A percentile compares a stretch with the other conserved stretches of the same genome.
Evolutionary conservation across 1,139 yeast species (phyloP).

Genomic region (Zhuliangozyma parablackwelliae): DNA sequence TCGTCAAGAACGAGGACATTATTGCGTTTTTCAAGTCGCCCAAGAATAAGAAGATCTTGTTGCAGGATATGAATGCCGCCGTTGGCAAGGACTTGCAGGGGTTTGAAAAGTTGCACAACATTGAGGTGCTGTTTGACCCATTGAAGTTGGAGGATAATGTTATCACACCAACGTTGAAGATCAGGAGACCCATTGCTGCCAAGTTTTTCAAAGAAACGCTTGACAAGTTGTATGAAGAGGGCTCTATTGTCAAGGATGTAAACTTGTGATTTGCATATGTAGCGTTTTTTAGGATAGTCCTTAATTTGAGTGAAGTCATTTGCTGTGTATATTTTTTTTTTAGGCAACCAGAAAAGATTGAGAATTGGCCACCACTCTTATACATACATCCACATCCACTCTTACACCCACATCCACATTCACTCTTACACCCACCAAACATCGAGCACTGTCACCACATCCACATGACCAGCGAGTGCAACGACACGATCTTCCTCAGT

Average conservation of each 20-base stretch:
- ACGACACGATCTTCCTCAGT: too few species aligned
- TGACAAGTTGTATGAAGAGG: conserved; percentile 56
- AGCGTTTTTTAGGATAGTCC: too few species aligned
- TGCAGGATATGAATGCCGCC: conserved; percentile 23
- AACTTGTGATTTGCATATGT: conserved; percentile 15
- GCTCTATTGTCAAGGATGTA: conserved; percentile 21
- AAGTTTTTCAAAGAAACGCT: conserved; percentile 45
- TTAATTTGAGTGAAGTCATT: too few species aligned
- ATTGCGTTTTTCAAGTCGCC: conserved; percentile 22
- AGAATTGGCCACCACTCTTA: too few species aligned
- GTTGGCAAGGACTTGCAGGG: conserved; percentile 30
- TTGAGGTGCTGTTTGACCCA: conserved; percentile 59
- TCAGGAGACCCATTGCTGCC: conserved; percentile 58
- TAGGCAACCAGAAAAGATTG: too few species aligned
- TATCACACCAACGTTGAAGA: conserved; percentile 72
- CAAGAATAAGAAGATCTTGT: conserved; percentile 21
- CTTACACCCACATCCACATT: too few species aligned
- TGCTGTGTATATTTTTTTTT: too few species aligned
- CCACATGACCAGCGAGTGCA: too few species aligned
- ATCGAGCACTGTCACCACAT: too few species aligned
- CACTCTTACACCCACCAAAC: too few species aligned
- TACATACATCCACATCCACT: too few species aligned
- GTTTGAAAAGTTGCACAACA: conserved; percentile 65
- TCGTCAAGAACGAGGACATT: conserved; percentile 19
- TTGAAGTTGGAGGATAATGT: conserved; percentile 59